Percentiles rank a stretch among this genome's conserved stretches.
These are phyloP conservation scores for Primulina eburnea DNA, from an alignment of 257 asterid species.

Conservation along the genomic window DNA sequence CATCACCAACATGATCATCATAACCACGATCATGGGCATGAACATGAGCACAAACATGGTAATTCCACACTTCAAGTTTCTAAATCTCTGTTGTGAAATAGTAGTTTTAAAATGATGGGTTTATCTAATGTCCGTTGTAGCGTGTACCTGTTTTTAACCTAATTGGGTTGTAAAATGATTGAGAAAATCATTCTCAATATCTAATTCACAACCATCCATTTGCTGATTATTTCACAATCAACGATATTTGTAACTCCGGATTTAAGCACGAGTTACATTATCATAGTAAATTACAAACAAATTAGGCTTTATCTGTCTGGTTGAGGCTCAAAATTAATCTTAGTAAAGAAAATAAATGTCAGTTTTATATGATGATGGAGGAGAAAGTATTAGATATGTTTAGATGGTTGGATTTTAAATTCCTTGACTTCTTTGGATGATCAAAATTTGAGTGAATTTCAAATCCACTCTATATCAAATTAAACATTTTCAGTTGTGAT, in stretches of 20 bases:
- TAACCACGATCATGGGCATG: slow-evolving; percentile 55
- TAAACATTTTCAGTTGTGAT: background rate
- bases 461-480: background rate
- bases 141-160: background rate
- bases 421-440: no score
- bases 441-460: background rate
- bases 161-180: background rate
- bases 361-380: background rate
- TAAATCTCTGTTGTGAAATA: background rate
- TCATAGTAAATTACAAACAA: background rate
- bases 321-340: no score
- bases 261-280: background rate
- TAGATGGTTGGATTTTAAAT: background rate
- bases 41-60: slow-evolving; percentile 82
- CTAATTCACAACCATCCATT: background rate
- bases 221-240: background rate
- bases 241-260: background rate
- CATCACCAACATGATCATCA: slow-evolving; percentile 29
- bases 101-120: background rate
- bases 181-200: background rate
- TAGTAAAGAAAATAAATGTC: background rate
- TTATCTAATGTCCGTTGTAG: background rate
- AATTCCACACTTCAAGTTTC: slow-evolving; percentile 31
- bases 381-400: background rate
- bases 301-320: background rate